Conservation (phyloP, 1,139 yeast species). For the Kodamaea sp. region DNA sequence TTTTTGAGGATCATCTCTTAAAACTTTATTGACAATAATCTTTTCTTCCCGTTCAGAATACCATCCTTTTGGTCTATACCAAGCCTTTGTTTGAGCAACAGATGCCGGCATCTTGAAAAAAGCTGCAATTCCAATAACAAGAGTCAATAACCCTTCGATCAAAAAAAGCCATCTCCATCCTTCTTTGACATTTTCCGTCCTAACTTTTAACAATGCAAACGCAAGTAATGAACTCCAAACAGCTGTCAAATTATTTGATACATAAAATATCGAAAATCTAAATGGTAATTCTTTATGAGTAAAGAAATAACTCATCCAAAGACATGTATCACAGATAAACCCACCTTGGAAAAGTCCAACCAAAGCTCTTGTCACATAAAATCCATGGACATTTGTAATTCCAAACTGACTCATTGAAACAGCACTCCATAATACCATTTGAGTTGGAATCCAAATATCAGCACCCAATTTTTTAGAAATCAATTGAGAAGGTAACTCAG, state of each 20-base stretch:
- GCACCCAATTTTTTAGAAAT: constrained; percentile 51
- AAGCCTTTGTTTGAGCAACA: constrained; percentile 26
- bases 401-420: constrained; percentile 47
- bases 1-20: constrained; percentile 32
- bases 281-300: constrained; percentile 25
- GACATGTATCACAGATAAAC: constrained; percentile 27
- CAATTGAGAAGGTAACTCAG: constrained; percentile 55
- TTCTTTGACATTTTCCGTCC: constrained; percentile 11
- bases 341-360: constrained; percentile 31
- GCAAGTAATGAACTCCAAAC: constrained; percentile 26
- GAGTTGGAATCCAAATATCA: constrained; percentile 53
- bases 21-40: constrained; percentile 28
- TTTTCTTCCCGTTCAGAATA: constrained; percentile 34
- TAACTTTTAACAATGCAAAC: constrained; percentile 25
- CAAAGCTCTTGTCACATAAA: constrained; percentile 25
- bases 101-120: constrained; percentile 35
- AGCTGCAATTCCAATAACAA: constrained; percentile 26
- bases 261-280: constrained; percentile 26
- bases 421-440: constrained; percentile 49
- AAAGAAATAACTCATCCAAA: constrained; percentile 33
- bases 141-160: constrained; percentile 31
- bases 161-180: constrained; percentile 39
- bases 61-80: constrained; percentile 33
- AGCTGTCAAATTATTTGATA: constrained; percentile 21
- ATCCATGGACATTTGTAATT: constrained; percentile 26